These are phyloP conservation scores for Pinus tabuliformis DNA, from an alignment of 75 land plant species.

Conservation along the genomic window DNA sequence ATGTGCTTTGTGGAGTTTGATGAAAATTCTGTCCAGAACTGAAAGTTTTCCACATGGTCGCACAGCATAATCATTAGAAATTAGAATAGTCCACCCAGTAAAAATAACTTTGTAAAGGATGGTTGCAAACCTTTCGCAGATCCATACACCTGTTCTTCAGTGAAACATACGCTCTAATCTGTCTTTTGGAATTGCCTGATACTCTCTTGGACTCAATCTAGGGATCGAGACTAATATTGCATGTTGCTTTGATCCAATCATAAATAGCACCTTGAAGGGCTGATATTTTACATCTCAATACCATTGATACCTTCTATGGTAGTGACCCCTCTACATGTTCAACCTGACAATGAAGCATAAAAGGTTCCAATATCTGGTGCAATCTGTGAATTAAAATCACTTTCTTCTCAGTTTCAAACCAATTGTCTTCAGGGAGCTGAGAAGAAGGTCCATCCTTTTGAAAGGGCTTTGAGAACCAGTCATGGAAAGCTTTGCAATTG, in stretches of 20 bases:
- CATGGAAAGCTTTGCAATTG: slow-evolving; percentile 41
- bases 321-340: slow-evolving; percentile 99
- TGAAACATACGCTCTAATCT: slow-evolving; percentile 47
- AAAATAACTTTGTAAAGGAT: slow-evolving; percentile 39
- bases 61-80: slow-evolving; percentile 21
- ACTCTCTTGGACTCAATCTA: slow-evolving; percentile 68
- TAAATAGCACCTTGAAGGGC: slow-evolving; percentile 89
- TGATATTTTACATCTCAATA: slow-evolving; percentile 93
- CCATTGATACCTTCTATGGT: slow-evolving; percentile 96
- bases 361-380: slow-evolving; percentile 98
- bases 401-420: slow-evolving; percentile 99
- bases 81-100: slow-evolving; percentile 17
- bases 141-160: slow-evolving; percentile 52
- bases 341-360: slow-evolving; percentile 95
- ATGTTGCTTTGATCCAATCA: slow-evolving; percentile 98
- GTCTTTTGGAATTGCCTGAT: slow-evolving; percentile 30
- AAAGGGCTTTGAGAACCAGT: slow-evolving; percentile 54
- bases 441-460: slow-evolving; percentile 32
- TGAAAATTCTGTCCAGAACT: slow-evolving; percentile 42
- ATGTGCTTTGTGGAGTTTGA: slow-evolving; percentile 38
- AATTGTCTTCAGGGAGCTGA: slow-evolving; percentile 77
- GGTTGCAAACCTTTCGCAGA: slow-evolving; percentile 53
- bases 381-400: slow-evolving; percentile 96
- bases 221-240: slow-evolving; percentile 91
- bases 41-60: slow-evolving; percentile 52